Conservation (phyloP, 2,329 filamentous ascomycete species). For the Aspergillus fumigatus region DNA sequence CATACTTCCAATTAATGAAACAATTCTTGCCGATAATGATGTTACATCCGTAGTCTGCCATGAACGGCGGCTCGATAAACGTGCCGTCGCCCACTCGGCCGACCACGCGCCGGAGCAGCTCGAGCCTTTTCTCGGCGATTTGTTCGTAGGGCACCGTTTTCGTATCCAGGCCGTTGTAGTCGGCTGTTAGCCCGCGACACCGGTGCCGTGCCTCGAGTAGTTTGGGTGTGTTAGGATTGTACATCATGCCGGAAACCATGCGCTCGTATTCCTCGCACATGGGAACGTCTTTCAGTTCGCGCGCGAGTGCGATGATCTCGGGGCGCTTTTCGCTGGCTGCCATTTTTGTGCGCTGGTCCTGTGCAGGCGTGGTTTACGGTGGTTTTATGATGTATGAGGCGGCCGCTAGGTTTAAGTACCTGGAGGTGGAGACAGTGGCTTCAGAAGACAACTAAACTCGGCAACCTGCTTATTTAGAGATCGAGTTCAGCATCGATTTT, state of each 20-base stretch:
- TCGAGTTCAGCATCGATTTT: not conserved
- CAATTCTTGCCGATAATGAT: slow-evolving; percentile 26
- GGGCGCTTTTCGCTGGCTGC: slow-evolving; percentile 23
- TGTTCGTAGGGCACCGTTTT: slow-evolving; percentile 23
- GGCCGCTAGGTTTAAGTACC: not conserved
- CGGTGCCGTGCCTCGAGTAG: slow-evolving; percentile 26
- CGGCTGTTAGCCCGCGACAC: slow-evolving; percentile 21
- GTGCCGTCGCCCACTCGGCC: slow-evolving; percentile 26
- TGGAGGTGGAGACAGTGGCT: not conserved
- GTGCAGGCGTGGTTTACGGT: not conserved
- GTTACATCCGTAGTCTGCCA: slow-evolving; percentile 32
- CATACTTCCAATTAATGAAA: slow-evolving; percentile 32
- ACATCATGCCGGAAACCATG: slow-evolving; percentile 36
- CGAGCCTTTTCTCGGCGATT: slow-evolving; percentile 21
- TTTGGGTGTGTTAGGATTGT: slow-evolving; percentile 24
- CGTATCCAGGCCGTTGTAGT: slow-evolving; percentile 28
- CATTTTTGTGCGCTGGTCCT: slow-evolving; percentile 3
- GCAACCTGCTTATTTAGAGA: not conserved
- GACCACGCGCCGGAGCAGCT: slow-evolving; percentile 23
- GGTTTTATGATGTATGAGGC: not conserved
- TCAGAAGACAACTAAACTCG: not conserved
- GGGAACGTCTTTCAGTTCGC: slow-evolving; percentile 20
- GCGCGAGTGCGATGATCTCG: slow-evolving; percentile 29
- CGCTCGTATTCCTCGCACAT: slow-evolving; percentile 33
- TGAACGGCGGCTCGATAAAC: slow-evolving; percentile 29